Base-by-base conservation (phyloP, 2,329 filamentous ascomycete genomes). In the Claviceps cyperi region DNA sequence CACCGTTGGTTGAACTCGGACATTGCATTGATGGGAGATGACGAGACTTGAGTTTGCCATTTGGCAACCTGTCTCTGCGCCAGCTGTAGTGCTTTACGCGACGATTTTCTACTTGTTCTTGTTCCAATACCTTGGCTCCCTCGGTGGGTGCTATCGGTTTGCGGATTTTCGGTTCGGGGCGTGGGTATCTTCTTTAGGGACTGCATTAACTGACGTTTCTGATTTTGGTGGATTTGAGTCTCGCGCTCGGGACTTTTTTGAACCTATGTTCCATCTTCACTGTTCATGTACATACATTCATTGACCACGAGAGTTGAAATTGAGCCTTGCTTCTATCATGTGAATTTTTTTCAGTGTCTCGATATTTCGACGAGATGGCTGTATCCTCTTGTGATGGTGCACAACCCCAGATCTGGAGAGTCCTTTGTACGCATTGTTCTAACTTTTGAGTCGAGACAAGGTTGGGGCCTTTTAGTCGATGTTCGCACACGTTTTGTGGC, bases 1-100 rank as follows among this genome's bases (percentile, higher is more conserved):
- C 54, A 59, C 56, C 36, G 58, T 71, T 44, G 63, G 60, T 55
- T 64, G 64, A 58, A 21, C 45, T 21, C 21, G 9, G 13, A 7
- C 4, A 32, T 32, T 32, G 28, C 11, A 32, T 21, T 2, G n/a
- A 36, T 14, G 28, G 46, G 40, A 38, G 21, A 24, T 21, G 40
- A 14, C 22, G 11, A 21, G 38, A 21, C 14, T 24, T 28, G 49
- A 22, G 8, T 28, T 17, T 21, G 32, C 35, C 28, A 37, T 39
- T 50, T 32, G 24, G 43, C 48, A 35, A 46, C 22, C 17, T 11
- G 15, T 40, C 8, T 41, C n/a, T 50, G 40, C 21, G 17, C 13
- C 14, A 17, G 28, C 9, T 38, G 36, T 22, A 17, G 32, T 19
- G 28, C 38, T 14, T n/a, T 48, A 21, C 5, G 36, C 14, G 39